A percentile compares a stretch with the other conserved stretches of the same genome.
Conservation (phyloP, 2,329 filamentous ascomycete species). For the Fusarium ambrosium region DNA sequence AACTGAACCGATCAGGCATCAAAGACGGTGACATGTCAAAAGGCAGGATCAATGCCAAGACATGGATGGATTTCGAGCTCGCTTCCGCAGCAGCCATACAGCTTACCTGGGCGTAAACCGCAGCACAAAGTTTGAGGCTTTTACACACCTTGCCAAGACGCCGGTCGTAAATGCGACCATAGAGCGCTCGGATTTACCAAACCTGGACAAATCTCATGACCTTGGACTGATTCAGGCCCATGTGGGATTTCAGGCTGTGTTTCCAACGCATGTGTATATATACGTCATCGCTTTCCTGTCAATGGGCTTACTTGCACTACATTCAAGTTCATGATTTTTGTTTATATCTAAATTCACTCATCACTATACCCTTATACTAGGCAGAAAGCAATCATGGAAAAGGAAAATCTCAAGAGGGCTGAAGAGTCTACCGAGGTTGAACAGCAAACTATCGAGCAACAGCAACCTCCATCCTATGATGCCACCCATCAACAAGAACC, state of each 20-base stretch:
- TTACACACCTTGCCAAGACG: background rate
- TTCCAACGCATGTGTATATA: background rate
- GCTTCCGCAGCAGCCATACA: background rate
- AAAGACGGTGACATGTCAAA: background rate
- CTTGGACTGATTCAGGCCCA: background rate
- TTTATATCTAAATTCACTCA: background rate
- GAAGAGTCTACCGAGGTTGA: background rate
- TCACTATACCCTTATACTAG: accelerated
- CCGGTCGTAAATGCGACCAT: background rate
- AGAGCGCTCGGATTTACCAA: background rate
- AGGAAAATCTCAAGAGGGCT: background rate
- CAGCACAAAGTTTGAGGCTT: background rate
- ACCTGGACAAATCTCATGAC: background rate
- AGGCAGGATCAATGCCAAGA: background rate
- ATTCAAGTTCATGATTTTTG: background rate
- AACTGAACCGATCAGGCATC: background rate
- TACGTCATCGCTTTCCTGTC: background rate
- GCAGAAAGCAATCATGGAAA: background rate
- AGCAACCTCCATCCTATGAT: slow-evolving; percentile 22
- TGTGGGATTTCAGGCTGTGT: background rate
- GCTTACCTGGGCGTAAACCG: background rate
- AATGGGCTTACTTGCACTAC: background rate
- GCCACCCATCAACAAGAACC: background rate
- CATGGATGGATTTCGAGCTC: background rate
- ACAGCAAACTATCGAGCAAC: background rate